Evolutionary conservation across 176 grass and related monocot species (phyloP), one percentile per base, ranked within the genome.

Genomic region (Rhipidocladum racemiflorum): DNA sequence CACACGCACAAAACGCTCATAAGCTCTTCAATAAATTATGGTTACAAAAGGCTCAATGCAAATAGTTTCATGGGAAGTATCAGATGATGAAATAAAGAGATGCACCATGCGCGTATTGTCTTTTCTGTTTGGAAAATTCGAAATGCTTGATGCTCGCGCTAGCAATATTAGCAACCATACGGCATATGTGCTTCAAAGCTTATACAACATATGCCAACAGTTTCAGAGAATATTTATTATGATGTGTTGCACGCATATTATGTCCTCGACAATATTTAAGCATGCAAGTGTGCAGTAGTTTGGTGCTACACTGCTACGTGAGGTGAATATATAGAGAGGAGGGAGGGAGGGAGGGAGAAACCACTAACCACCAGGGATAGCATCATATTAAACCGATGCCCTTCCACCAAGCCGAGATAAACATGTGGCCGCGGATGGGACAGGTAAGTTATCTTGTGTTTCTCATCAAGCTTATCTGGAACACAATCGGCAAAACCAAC

Each of bases 381-480:
- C 45, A 54, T 5, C 63, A 36, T 6, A 6, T 36, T 36, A 32
- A 16, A 65, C 65, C 85, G 44, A 28, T 16, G 39, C 34, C 32
- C 39, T 57, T 43, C 43, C 21, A 42, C 27, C 15, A 14, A 24
- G 74, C 51, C 11, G 42, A 75, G 78, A 82, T 46, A 44, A 76
- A 70, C 80, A 77, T 56, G 73, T 83, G 86, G 64, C 7, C 44
- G 44, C 42, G 65, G 79, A 54, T 43, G 65, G 44, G 82, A 76
- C 62, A 69, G 23, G 40, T 27, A 61, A 9, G 45, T 81, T 85
- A 73, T 89, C 76, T 40, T 78, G n/a, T 66, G 32, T 27, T 45
- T 32, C 46, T 60, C 77, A 13, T 34, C 78, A 63, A 16, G 57
- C 78, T 86, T 89, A 89, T 86, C 78, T 72, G 59, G 63, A 65